Base-by-base conservation (phyloP, 768 basidiomycete genomes). In the Hortiboletus flavorubellus region DNA sequence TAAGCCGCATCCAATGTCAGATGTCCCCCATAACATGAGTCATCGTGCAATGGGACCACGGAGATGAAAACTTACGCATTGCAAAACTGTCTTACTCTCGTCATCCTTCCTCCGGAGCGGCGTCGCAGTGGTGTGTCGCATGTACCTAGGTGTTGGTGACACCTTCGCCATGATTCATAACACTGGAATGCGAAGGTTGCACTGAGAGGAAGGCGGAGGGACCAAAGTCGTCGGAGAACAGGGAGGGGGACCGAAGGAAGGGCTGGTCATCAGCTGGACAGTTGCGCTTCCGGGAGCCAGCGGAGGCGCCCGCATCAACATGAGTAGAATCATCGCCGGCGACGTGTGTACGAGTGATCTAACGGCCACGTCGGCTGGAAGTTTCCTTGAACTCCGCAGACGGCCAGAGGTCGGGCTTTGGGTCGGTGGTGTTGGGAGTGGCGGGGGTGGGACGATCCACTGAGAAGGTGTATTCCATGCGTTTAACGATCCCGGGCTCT, bases 91-190 rank as follows among this genome's bases (percentile, higher is more conserved):
- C 76, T 90, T 90, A 51, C 91, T 91, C 72, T 92, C 91, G 62
- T 92, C 90, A 62, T 93, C 91, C 72, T 93, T 93, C 59, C 91
- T 81, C 91, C 91, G 93, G 39, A 93, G 80, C 14, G 91, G 91
- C 7, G 91, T 92, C 14, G 90, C 89, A 3, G 89, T 92, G 23
- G 91, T 93, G 65, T 91, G 87, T 59, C 60, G 64, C 61, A 68
- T 64, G 66, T 60, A 61, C 60, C 64, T 60, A 58, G 59, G 64
- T 71, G 58, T 75, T 72, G 64, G 73, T 80, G 63, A 85, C 76
- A 46, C 84, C 89, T 72, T 91, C 90, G 50, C 88, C 90, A 69
- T 91, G 91, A 64, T 83, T 88, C 81, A 86, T 80, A 51, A 78
- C 68, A 58, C 77, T 85, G 68, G 86, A 81, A 37, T 83, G 68